Base-by-base conservation (phyloP, 768 basidiomycete species). In the Suillus placidus region DNA sequence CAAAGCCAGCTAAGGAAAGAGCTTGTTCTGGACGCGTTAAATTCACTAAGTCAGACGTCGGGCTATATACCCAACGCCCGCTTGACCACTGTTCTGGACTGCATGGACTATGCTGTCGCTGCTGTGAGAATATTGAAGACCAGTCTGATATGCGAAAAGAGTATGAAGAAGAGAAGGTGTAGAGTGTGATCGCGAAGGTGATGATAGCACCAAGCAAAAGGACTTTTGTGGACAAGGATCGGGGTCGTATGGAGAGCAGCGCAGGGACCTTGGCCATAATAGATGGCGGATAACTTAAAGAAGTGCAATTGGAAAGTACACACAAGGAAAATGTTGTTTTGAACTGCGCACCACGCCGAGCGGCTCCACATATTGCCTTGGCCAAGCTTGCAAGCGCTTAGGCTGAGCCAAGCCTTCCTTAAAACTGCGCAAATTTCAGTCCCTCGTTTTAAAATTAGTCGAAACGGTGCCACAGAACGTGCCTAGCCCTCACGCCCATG, bases 1-100 rank as follows among this genome's bases (percentile, higher is more conserved):
- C 77, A 42, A 88, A 82, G 7, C 87, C 87, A n/a, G 84, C 80
- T 68, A 88, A 84, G 5, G 66, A 71, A 54, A 87, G 74, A 8
- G 81, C 83, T 65, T 89, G 84, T 37, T 81, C 78, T 13, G 71
- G 70, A 23, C 69, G 61, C 3, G 77, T 77, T 76, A 86, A 81
- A 51, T 66, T 68, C 51, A 74, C 64, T 45, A 75, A 62, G 40
- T 76, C 76, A 9, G 79, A 76, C 9, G 78, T 77, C 9, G 79
- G 74, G n/a, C 73, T 78, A 37, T 79, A 74, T 18, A 71, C 70
- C 87, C 87, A 88, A 16, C 72, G 45, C 2, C 81, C 81, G 14
- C 66, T 60, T 6, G 80, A 71, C 73, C 76, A 83, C 0, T 71
- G 70, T 13, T 74, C 71, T 3, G 81, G 80, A 0, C 78, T 60